phyloP scores from a whole-genome alignment of 192 early-diverging fungal genomes.

The Coemansia furcata region DNA sequence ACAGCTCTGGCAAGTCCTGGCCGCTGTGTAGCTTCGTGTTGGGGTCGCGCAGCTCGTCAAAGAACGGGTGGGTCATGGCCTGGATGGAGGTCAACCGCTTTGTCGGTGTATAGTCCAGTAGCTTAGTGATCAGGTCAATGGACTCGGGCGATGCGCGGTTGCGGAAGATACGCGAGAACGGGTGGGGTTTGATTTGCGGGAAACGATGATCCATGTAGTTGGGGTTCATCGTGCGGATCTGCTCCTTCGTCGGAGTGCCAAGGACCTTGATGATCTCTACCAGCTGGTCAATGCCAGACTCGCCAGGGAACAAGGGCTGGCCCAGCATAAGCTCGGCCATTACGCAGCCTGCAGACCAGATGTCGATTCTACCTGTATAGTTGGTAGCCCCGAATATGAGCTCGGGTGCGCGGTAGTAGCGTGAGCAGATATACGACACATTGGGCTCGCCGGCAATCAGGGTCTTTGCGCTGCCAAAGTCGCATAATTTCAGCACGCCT shows the following conservation, averaged over 20 bases:
- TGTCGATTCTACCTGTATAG: slow-evolving; percentile 86
- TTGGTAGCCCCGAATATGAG: slow-evolving; percentile 94
- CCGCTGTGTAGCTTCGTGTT: slow-evolving; percentile 82
- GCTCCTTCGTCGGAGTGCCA: slow-evolving; percentile 92
- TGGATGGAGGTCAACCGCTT: slow-evolving; percentile 81
- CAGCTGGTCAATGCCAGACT: slow-evolving; percentile 96
- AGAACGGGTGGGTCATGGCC: slow-evolving; percentile 93
- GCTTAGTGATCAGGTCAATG: slow-evolving; percentile 77
- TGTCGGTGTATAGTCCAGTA: slow-evolving; percentile 90
- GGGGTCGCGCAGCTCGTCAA: slow-evolving; percentile 92
- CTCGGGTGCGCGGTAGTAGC: slow-evolving; percentile 97
- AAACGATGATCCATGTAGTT: slow-evolving; percentile 99
- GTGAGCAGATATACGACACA: slow-evolving; percentile 97
- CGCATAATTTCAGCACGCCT: slow-evolving; percentile 96
- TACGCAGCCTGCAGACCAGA: slow-evolving; percentile 96
- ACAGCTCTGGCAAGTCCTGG: slow-evolving; percentile 79
- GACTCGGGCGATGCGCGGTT: slow-evolving; percentile 80
- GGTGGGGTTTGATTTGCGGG: slow-evolving; percentile 93
- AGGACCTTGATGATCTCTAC: slow-evolving; percentile 99
- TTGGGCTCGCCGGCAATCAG: slow-evolving; percentile 94
- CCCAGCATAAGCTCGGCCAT: slow-evolving; percentile 95
- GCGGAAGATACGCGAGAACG: slow-evolving; percentile 86
- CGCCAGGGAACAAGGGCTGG: slow-evolving; percentile 92
- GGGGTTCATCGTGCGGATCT: slow-evolving; percentile 97
- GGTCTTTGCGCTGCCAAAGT: slow-evolving; percentile 98